These are phyloP conservation scores for Gryganskiella cystojenkinii DNA, from an alignment of 192 early-diverging fungal genomes.

Conservation along the genomic window DNA sequence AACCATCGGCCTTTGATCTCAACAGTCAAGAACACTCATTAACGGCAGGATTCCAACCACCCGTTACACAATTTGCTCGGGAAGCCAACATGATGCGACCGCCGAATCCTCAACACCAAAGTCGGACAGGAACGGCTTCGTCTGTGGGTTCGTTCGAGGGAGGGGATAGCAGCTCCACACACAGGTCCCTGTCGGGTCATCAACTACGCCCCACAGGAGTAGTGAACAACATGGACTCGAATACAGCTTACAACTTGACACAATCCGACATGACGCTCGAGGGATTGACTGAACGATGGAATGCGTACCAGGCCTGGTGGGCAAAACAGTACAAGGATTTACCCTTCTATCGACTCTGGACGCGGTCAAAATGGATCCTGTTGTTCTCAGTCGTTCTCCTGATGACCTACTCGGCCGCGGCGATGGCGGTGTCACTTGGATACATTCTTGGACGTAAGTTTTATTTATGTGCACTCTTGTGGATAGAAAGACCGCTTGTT, in stretches of 20 bases:
- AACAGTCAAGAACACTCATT: too few species aligned
- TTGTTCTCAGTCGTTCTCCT: slow-evolving; percentile 13
- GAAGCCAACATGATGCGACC: too few species aligned
- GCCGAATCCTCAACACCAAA: too few species aligned
- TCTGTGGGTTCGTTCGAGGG: too few species aligned
- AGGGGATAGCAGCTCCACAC: not conserved
- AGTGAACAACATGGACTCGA: not conserved
- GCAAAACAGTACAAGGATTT: slow-evolving; percentile 23
- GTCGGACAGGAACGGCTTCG: too few species aligned
- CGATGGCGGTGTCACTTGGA: slow-evolving; percentile 3
- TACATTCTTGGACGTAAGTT: slow-evolving; percentile 25
- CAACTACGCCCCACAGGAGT: not conserved
- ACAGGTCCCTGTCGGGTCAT: not conserved
- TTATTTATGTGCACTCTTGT: not conserved
- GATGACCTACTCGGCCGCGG: slow-evolving; percentile 7
- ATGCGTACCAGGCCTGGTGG: slow-evolving; percentile 18
- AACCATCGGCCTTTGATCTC: not conserved
- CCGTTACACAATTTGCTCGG: too few species aligned
- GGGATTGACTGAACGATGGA: slow-evolving; percentile 16
- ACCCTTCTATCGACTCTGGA: slow-evolving; percentile 24
- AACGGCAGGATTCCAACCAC: too few species aligned
- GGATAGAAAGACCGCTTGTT: too few species aligned
- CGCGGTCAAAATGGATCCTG: slow-evolving; percentile 22
- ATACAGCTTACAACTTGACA: slow-evolving; percentile 14
- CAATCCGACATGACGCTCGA: slow-evolving; percentile 24